A percentile compares a stretch with the other conserved stretches of the same genome.
Evolutionary conservation across 208 protist species (phyloP).

Genomic region (Trypanosoma brucei): DNA sequence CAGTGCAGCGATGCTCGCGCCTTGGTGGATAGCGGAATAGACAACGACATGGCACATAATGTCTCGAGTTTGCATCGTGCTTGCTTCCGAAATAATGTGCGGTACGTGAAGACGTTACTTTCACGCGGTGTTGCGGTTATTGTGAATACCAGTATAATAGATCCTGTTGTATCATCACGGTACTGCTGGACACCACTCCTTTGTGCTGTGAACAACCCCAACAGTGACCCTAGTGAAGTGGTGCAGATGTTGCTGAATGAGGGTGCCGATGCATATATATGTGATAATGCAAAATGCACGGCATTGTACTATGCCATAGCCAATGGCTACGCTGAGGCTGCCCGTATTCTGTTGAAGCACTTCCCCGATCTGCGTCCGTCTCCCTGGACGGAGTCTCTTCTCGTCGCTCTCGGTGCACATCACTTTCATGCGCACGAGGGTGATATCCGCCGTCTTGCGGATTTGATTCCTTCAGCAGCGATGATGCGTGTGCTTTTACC

Average conservation of each 20-base stretch:
- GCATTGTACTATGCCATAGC: slow-evolving; percentile 87
- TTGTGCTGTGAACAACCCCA: slow-evolving; percentile 87
- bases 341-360: slow-evolving; percentile 49
- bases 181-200: slow-evolving; percentile 87
- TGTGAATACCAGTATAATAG: slow-evolving; percentile 64
- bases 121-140: slow-evolving; percentile 63
- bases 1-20: not conserved
- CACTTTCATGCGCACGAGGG: slow-evolving; percentile 56
- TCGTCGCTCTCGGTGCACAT: slow-evolving; percentile 74
- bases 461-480: slow-evolving; percentile 44
- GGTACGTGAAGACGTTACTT: slow-evolving; percentile 79
- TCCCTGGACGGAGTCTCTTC: slow-evolving; percentile 49
- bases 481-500: slow-evolving; percentile 55
- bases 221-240: slow-evolving; percentile 68
- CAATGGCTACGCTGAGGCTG: slow-evolving; percentile 76
- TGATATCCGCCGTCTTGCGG: slow-evolving; percentile 61
- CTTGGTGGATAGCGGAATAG: not conserved
- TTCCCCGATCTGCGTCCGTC: slow-evolving; percentile 52
- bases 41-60: slow-evolving; percentile 1
- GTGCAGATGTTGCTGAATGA: slow-evolving; percentile 56
- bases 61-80: slow-evolving; percentile 67
- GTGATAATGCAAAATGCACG: slow-evolving; percentile 75
- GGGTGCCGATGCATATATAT: slow-evolving; percentile 65
- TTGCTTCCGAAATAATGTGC: slow-evolving; percentile 84
- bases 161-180: slow-evolving; percentile 34